Conservation (phyloP, 306 rosid genomes). For the Purshia tridentata region DNA sequence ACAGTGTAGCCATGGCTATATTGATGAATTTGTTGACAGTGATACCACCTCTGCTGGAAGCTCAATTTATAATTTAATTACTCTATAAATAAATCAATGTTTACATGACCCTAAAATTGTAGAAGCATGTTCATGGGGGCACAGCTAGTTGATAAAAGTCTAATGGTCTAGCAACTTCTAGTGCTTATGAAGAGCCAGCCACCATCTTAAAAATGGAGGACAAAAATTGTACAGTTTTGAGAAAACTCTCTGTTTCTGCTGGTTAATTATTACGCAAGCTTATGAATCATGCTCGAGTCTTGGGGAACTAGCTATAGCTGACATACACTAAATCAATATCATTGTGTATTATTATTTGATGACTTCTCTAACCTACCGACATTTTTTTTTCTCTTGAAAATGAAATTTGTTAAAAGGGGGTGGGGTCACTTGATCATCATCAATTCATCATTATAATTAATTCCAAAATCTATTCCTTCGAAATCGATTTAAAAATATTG, state of each 20-base stretch:
- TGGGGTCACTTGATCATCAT: neutral
- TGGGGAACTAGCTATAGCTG: neutral
- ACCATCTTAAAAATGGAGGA: neutral
- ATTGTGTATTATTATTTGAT: neutral
- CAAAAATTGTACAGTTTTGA: too few relatives aligned
- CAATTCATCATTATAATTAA: neutral
- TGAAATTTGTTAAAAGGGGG: neutral
- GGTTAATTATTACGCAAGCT: neutral
- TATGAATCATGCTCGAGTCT: slow-evolving; percentile 6
- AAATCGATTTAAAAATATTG: neutral
- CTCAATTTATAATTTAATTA: neutral
- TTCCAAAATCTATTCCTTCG: neutral
- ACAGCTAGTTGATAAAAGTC: neutral
- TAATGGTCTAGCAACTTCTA: neutral
- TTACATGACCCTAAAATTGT: neutral
- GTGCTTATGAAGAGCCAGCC: slow-evolving; percentile 10
- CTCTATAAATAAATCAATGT: neutral
- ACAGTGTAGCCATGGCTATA: neutral
- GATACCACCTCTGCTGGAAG: neutral
- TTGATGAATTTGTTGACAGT: neutral
- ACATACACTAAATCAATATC: neutral
- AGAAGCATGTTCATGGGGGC: neutral
- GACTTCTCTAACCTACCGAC: slow-evolving; percentile 6
- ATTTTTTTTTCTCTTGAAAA: slow-evolving; percentile 1
- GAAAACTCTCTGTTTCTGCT: neutral